A percentile compares a stretch with the other conserved stretches of the same genome.
Evolutionary conservation across 441 rosid genomes (phyloP).

Genomic region (Pelargonium australe): DNA sequence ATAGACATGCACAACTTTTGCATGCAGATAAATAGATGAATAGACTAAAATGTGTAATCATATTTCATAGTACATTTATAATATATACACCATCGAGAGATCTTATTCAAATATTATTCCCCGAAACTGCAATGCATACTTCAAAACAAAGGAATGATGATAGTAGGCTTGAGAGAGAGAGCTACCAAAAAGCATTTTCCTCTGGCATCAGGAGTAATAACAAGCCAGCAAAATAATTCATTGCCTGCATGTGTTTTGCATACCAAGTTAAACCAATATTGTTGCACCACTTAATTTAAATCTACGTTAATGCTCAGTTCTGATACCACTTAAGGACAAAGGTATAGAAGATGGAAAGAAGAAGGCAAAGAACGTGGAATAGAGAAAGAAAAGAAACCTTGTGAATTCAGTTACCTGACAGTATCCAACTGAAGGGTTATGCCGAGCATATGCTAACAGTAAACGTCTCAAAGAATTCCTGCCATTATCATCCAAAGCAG

Average conservation of each 20-base stretch:
- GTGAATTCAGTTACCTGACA: slow-evolving; percentile 46
- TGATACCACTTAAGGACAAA: no score
- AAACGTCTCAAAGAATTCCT: slow-evolving; percentile 58
- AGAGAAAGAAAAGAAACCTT: slow-evolving; percentile 6
- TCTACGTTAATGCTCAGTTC: neutral
- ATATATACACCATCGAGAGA: slow-evolving; percentile 9
- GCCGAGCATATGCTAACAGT: slow-evolving; percentile 61
- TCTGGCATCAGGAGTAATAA: slow-evolving; percentile 73
- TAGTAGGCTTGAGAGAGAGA: neutral
- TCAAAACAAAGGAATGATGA: neutral
- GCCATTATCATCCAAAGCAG: slow-evolving; percentile 57
- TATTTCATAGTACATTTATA: no score
- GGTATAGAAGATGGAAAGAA: no score
- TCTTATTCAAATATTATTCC: neutral
- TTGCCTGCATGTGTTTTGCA: slow-evolving; percentile 45
- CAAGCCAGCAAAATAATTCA: slow-evolving; percentile 72
- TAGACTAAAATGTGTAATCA: no score
- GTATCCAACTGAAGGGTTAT: slow-evolving; percentile 67
- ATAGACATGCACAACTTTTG: no score
- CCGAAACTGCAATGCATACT: neutral
- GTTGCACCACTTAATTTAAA: neutral
- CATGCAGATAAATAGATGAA: no score
- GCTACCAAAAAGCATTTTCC: slow-evolving; percentile 74
- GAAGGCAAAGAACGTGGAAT: neutral
- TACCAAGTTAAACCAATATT: slow-evolving; percentile 16